These are phyloP conservation scores for Teratosphaeria pseudoeucalypti DNA, from an alignment of 2,329 filamentous ascomycete species.

Conservation along the genomic window DNA sequence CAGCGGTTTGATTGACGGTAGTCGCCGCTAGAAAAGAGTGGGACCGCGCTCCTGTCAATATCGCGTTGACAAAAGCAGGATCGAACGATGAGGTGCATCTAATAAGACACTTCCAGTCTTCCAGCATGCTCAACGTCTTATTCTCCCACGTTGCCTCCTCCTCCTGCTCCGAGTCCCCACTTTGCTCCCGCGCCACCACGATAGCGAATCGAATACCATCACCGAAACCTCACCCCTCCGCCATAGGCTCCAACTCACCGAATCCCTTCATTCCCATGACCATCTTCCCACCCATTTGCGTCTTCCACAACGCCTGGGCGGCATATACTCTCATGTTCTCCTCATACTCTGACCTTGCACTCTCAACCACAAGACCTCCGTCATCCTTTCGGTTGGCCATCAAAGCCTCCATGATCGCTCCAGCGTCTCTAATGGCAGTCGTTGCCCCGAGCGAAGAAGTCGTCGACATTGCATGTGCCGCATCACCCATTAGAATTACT, in stretches of 20 bases:
- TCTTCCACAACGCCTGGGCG: background rate
- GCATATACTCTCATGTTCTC: background rate
- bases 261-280: background rate
- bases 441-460: background rate
- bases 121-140: no score
- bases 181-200: no score
- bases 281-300: background rate
- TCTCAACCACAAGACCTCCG: background rate
- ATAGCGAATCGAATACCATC: no score
- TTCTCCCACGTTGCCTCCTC: no score
- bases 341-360: background rate
- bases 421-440: background rate
- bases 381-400: background rate
- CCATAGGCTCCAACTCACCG: background rate
- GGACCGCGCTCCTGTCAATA: no score
- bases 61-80: no score
- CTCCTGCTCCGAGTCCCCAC: no score
- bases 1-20: no score
- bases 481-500: background rate
- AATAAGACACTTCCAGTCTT: no score
- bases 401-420: background rate
- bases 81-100: no score
- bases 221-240: no score
- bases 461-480: background rate
- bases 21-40: no score